Conservation (phyloP, 2,329 filamentous ascomycete genomes). For the Dothideomycetes sp. region DNA sequence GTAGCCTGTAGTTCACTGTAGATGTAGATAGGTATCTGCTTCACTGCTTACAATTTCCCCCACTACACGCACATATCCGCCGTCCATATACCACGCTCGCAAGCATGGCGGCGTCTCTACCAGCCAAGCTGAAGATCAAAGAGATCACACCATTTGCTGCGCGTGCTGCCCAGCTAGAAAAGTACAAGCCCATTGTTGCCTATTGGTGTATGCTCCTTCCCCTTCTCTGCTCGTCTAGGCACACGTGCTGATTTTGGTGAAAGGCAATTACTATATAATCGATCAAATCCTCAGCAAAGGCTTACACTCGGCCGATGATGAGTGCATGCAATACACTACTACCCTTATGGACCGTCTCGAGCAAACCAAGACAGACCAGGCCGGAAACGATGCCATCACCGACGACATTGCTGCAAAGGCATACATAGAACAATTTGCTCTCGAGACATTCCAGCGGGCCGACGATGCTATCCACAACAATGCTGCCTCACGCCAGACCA, state of each 20-base stretch:
- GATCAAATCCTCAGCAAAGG: conserved; percentile 79
- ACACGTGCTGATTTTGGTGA: background rate
- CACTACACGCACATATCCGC: too few relatives aligned
- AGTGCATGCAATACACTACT: conserved; percentile 72
- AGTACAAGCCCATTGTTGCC: conserved; percentile 74
- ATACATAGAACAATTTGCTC: conserved; percentile 87
- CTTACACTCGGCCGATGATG: conserved; percentile 69
- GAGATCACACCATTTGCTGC: conserved; percentile 79
- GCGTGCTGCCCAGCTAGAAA: conserved; percentile 75
- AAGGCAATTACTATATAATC: conserved; percentile 84
- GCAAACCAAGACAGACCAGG: conserved; percentile 63
- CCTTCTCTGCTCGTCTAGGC: conserved; percentile 15
- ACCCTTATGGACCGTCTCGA: conserved; percentile 87
- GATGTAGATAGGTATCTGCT: too few relatives aligned
- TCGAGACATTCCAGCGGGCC: conserved; percentile 77
- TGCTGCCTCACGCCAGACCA: conserved; percentile 83
- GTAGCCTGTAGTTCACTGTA: too few relatives aligned
- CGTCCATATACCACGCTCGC: background rate
- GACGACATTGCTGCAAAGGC: conserved; percentile 83
- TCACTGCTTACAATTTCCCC: too few relatives aligned
- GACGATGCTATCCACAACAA: conserved; percentile 74
- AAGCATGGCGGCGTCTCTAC: conserved; percentile 63
- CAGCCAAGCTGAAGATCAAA: conserved; percentile 55
- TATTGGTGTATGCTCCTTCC: conserved; percentile 76
- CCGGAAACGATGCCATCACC: conserved; percentile 69